These are phyloP conservation scores for Corylus avellana DNA, from an alignment of 306 rosid genomes.

Conservation along the genomic window DNA sequence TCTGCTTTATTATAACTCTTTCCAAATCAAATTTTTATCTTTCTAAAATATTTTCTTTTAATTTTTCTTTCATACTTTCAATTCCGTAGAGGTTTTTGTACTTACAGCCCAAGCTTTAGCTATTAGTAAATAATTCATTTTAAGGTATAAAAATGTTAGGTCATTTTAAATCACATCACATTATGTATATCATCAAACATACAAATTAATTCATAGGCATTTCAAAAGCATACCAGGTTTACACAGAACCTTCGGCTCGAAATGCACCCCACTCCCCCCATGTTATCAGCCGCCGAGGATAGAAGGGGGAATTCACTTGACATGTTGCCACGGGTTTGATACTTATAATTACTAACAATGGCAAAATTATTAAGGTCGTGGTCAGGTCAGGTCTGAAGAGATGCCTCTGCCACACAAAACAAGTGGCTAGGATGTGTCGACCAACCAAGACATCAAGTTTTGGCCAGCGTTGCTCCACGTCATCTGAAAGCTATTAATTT, in stretches of 20 bases:
- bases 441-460: not conserved
- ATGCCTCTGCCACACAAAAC: conserved; percentile 23
- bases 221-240: too few species aligned
- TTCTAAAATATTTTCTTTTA: too few species aligned
- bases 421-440: not conserved
- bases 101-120: too few species aligned
- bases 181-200: too few species aligned
- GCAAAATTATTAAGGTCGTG: not conserved
- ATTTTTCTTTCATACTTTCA: too few species aligned
- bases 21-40: too few species aligned
- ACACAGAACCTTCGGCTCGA: not conserved
- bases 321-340: not conserved
- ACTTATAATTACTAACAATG: not conserved
- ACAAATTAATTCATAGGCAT: too few species aligned
- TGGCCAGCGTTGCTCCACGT: conserved; percentile 20
- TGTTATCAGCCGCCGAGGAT: not conserved
- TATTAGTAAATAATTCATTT: too few species aligned
- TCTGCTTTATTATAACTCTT: too few species aligned
- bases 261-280: not conserved
- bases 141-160: too few species aligned
- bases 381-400: not conserved
- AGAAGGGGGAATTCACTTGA: not conserved
- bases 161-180: too few species aligned
- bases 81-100: too few species aligned
- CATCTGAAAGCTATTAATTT: not conserved